phyloP scores from a whole-genome alignment of 345 rosid species.

The Salix purpurea region DNA sequence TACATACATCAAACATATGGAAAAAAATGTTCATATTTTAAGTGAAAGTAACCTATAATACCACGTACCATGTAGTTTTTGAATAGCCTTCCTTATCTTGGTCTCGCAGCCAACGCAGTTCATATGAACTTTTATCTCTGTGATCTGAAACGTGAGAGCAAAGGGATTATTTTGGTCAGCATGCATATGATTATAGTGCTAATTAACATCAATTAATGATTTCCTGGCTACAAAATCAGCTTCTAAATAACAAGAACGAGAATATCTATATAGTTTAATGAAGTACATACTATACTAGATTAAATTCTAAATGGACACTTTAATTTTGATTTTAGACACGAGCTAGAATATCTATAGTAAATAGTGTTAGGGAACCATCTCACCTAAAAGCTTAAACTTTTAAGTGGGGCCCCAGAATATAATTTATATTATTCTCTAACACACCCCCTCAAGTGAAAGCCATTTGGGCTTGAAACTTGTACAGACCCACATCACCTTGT shows the following conservation, averaged over 20 bases:
- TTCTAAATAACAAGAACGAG: neutral
- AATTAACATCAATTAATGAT: too few relatives aligned
- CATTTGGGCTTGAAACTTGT: too few relatives aligned
- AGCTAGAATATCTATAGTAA: neutral
- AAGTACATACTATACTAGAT: neutral
- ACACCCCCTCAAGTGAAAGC: too few relatives aligned
- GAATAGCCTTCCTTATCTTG: slow-evolving; percentile 55
- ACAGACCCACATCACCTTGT: too few relatives aligned
- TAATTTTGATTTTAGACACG: neutral
- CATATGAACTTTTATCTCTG: slow-evolving; percentile 65
- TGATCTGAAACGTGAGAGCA: slow-evolving; percentile 34
- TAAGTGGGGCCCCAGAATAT: too few relatives aligned
- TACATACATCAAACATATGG: neutral
- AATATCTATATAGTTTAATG: neutral
- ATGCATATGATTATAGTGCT: neutral
- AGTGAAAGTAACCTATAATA: neutral
- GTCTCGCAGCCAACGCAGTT: slow-evolving; percentile 69
- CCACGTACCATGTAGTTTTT: slow-evolving; percentile 49
- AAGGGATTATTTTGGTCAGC: neutral
- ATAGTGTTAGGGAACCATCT: too few relatives aligned
- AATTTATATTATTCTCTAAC: too few relatives aligned
- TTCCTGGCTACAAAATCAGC: neutral
- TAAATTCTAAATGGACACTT: neutral
- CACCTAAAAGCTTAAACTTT: too few relatives aligned
- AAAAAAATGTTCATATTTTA: neutral